Conservation (phyloP, 306 rosid species). For the Rosa chinensis region DNA sequence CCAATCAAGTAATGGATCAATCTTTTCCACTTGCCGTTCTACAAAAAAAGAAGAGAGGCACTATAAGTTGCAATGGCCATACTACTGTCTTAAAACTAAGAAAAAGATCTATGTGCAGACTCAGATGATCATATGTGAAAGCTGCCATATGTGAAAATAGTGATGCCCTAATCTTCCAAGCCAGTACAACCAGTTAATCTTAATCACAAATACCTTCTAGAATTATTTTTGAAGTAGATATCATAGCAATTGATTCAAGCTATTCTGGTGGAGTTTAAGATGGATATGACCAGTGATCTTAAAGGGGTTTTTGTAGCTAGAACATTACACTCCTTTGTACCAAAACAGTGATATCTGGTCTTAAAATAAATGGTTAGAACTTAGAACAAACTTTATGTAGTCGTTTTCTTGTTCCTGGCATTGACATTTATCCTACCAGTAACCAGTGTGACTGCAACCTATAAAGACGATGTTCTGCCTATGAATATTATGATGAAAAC, state of each 20-base stretch:
- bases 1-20: conserved; percentile 85
- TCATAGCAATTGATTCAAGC: not conserved
- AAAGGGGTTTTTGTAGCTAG: not conserved
- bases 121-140: not conserved
- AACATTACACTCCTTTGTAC: not conserved
- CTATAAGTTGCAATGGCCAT: conserved; percentile 14
- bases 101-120: not conserved
- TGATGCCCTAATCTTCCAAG: not conserved
- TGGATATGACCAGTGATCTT: not conserved
- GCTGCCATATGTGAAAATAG: not conserved
- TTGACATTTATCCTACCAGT: not conserved
- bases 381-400: not conserved
- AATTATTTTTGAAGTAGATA: not conserved
- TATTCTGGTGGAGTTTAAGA: not conserved
- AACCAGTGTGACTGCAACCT: not conserved
- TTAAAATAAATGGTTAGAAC: not conserved
- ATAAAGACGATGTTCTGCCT: not conserved
- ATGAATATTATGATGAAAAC: not conserved
- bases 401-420: not conserved
- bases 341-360: not conserved
- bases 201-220: not conserved
- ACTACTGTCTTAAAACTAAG: not conserved
- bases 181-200: not conserved
- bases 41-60: conserved; percentile 21
- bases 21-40: conserved; percentile 82